Evolutionary conservation across 805 yeast genomes (phyloP).

Genomic region (Blastobotrys americana): DNA sequence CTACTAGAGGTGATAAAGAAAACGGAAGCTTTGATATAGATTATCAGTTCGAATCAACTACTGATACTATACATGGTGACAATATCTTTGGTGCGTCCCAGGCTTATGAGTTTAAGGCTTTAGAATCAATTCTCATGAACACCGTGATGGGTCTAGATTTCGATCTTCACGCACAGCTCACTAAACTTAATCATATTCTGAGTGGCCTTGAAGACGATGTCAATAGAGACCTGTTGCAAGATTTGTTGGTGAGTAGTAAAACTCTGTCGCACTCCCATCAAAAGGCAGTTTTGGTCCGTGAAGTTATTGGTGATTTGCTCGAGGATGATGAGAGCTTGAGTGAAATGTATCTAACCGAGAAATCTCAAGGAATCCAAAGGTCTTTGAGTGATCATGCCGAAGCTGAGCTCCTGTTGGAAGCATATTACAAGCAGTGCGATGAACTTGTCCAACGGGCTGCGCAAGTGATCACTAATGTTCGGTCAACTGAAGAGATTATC

Average conservation of each 20-base stretch:
- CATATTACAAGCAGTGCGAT: slow-evolving; percentile 86
- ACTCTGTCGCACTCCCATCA: slow-evolving; percentile 66
- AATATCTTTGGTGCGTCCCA: slow-evolving; percentile 30
- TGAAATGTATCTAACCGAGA: slow-evolving; percentile 64
- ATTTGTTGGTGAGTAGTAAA: slow-evolving; percentile 66
- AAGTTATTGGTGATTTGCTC: slow-evolving; percentile 73
- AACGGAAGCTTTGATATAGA: slow-evolving; percentile 35
- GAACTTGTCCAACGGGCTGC: slow-evolving; percentile 90
- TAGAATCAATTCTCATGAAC: slow-evolving; percentile 75
- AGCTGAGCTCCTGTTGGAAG: slow-evolving; percentile 77
- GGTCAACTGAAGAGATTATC: slow-evolving; percentile 87
- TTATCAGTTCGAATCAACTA: no score
- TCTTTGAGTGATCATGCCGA: slow-evolving; percentile 47
- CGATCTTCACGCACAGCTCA: slow-evolving; percentile 55
- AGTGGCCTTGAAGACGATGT: slow-evolving; percentile 71
- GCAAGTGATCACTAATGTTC: slow-evolving; percentile 71
- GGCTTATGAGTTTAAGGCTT: slow-evolving; percentile 70
- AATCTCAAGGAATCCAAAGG: slow-evolving; percentile 31
- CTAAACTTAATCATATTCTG: slow-evolving; percentile 55
- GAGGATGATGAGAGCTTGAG: slow-evolving; percentile 83
- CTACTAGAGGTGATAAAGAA: slow-evolving; percentile 42
- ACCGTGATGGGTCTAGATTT: slow-evolving; percentile 74
- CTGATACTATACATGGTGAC: no score
- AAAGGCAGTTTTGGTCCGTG: slow-evolving; percentile 64
- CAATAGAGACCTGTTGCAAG: slow-evolving; percentile 66